These are phyloP conservation scores for Uncinocarpus reesii DNA, from an alignment of 2,329 filamentous ascomycete genomes.

Conservation along the genomic window DNA sequence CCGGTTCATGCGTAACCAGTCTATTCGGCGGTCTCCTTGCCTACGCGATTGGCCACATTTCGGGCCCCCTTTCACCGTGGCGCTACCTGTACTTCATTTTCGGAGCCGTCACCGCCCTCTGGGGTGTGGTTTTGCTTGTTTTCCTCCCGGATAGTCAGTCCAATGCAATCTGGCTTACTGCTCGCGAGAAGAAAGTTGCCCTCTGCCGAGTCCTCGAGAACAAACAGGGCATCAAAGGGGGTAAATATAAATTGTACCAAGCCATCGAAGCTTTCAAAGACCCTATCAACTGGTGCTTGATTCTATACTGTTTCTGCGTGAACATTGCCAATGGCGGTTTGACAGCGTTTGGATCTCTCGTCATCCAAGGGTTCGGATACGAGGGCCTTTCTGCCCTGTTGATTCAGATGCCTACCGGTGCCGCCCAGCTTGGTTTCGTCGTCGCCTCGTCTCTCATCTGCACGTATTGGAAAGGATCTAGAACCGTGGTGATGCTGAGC, in stretches of 20 bases:
- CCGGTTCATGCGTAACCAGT: conserved; percentile 50
- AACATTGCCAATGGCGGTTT: conserved; percentile 50
- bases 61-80: conserved; percentile 50
- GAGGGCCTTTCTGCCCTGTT: conserved; percentile 45
- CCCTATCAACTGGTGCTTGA: conserved; percentile 34
- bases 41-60: conserved; percentile 52
- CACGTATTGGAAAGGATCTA: conserved; percentile 44
- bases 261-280: conserved; percentile 48
- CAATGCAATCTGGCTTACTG: conserved; percentile 43
- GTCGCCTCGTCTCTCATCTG: conserved; percentile 42
- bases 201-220: conserved; percentile 47
- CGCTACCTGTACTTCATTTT: conserved; percentile 61
- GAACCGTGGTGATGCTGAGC: conserved; percentile 46
- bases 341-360: conserved; percentile 49
- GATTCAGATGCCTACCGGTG: conserved; percentile 44
- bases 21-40: conserved; percentile 48
- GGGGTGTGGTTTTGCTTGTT: conserved; percentile 50
- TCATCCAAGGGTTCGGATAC: conserved; percentile 51
- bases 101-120: conserved; percentile 46
- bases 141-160: conserved; percentile 50
- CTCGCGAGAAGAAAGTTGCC: conserved; percentile 45
- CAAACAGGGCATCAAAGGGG: conserved; percentile 51
- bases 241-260: conserved; percentile 46
- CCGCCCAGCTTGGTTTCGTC: conserved; percentile 29
- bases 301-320: conserved; percentile 47